A percentile compares a stretch with the other conserved stretches of the same genome.
These are phyloP conservation scores for Harrya chromipes DNA, from an alignment of 768 basidiomycete species.

Conservation along the genomic window DNA sequence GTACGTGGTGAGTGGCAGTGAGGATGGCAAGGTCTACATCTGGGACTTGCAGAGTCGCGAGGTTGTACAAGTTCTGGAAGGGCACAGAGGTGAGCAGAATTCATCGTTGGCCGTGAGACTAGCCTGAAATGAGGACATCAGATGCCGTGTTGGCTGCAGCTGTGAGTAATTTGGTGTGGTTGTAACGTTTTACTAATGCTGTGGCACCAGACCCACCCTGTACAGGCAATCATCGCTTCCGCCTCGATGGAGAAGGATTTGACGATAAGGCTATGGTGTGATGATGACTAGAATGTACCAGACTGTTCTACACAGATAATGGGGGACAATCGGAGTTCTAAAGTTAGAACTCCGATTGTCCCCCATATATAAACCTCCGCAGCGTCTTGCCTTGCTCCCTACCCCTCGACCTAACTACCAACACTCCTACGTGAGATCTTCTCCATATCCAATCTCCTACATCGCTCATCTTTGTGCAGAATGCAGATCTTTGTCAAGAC, in stretches of 20 bases:
- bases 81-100: constrained; percentile 65
- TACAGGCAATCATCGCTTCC: constrained; percentile 71
- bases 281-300: constrained; percentile 36
- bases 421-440: constrained; percentile 2
- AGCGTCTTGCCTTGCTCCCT: background rate
- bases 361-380: constrained; percentile 17
- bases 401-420: constrained; percentile 5
- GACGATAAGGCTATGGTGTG: constrained; percentile 74
- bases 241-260: constrained; percentile 90
- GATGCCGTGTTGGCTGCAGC: constrained; percentile 76
- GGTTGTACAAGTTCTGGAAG: constrained; percentile 70
- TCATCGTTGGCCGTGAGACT: background rate
- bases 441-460: background rate
- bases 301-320: constrained; percentile 7
- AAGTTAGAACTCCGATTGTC: too few species aligned
- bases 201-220: constrained; percentile 67
- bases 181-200: constrained; percentile 2
- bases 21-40: constrained; percentile 83
- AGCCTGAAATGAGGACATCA: constrained; percentile 6
- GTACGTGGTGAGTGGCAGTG: constrained; percentile 84
- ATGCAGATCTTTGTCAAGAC: constrained; percentile 83
- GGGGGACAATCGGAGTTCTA: too few species aligned
- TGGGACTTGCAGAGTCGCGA: constrained; percentile 88
- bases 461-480: background rate
- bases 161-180: constrained; percentile 39